A percentile compares a stretch with the other conserved stretches of the same genome.
phyloP scores from a whole-genome alignment of 495 filamentous ascomycete genomes.

The Massariosphaeria phaeospora region DNA sequence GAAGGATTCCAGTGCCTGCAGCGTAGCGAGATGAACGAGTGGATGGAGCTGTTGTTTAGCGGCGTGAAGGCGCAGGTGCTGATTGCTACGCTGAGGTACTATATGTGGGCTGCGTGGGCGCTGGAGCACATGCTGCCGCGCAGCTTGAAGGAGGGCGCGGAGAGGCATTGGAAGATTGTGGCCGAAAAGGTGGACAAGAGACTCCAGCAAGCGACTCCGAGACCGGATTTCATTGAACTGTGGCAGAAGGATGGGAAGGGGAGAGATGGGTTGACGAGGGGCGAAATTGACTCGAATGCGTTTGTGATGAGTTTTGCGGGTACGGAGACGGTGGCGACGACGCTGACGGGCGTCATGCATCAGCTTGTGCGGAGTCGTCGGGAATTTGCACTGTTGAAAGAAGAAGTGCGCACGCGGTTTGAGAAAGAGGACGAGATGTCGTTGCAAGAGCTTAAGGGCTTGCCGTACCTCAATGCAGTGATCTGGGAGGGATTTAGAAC shows the following conservation, averaged over 20 bases:
- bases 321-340: slow-evolving; percentile 58
- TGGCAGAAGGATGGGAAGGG: slow-evolving; percentile 15
- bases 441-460: slow-evolving; percentile 36
- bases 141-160: background rate
- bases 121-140: background rate
- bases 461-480: slow-evolving; percentile 44
- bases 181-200: slow-evolving; percentile 30
- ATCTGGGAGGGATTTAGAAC: slow-evolving; percentile 51
- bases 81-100: slow-evolving; percentile 18
- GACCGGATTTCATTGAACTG: slow-evolving; percentile 21
- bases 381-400: slow-evolving; percentile 43
- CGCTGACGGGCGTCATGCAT: too few species aligned
- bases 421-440: slow-evolving; percentile 44
- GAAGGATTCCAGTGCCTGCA: slow-evolving; percentile 35
- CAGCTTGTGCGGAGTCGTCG: too few species aligned
- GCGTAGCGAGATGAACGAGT: background rate
- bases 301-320: slow-evolving; percentile 23
- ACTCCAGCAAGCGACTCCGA: slow-evolving; percentile 24
- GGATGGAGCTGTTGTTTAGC: slow-evolving; percentile 30
- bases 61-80: slow-evolving; percentile 18
- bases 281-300: slow-evolving; percentile 17
- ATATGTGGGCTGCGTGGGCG: slow-evolving; percentile 9
- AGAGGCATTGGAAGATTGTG: slow-evolving; percentile 5
- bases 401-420: slow-evolving; percentile 52
- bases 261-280: slow-evolving; percentile 20